These are phyloP conservation scores for Cicer cuneatum DNA, from an alignment of 306 rosid species.

Conservation along the genomic window DNA sequence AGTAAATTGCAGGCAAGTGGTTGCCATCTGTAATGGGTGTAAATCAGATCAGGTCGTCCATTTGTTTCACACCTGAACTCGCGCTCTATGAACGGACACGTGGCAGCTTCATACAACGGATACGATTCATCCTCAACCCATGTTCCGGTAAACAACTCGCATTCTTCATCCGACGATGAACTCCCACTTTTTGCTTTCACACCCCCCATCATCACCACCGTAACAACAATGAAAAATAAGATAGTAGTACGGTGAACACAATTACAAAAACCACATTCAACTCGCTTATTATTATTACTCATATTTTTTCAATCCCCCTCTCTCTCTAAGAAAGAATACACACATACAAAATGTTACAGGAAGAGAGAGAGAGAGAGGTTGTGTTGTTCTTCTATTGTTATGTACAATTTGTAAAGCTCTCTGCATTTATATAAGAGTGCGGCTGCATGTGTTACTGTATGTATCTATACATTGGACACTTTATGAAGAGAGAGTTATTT, in stretches of 20 bases:
- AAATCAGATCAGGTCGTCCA: conserved; percentile 77
- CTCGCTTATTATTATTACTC: not conserved
- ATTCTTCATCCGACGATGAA: conserved; percentile 1
- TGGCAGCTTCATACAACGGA: conserved; percentile 61
- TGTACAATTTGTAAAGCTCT: not conserved
- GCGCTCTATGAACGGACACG: conserved; percentile 73
- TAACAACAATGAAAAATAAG: not conserved
- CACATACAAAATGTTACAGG: too few relatives aligned
- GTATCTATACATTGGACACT: not conserved
- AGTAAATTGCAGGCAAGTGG: conserved; percentile 65
- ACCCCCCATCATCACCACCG: not conserved
- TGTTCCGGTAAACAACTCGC: conserved; percentile 71
- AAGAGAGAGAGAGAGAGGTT: not conserved
- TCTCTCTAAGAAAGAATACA: not conserved
- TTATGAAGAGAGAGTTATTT: too few relatives aligned
- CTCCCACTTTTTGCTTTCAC: conserved; percentile 2
- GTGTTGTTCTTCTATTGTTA: not conserved
- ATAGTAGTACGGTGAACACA: not conserved
- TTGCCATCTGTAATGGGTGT: conserved; percentile 78
- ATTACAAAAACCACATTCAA: not conserved
- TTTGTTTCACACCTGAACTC: conserved; percentile 79
- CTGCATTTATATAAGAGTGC: conserved; percentile 24
- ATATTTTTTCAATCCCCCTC: conserved; percentile 5
- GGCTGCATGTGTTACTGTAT: conserved; percentile 45
- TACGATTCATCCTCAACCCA: conserved; percentile 70